phyloP scores from a whole-genome alignment of 1,284 basidiomycete genomes.

The Trichosporon inkin region DNA sequence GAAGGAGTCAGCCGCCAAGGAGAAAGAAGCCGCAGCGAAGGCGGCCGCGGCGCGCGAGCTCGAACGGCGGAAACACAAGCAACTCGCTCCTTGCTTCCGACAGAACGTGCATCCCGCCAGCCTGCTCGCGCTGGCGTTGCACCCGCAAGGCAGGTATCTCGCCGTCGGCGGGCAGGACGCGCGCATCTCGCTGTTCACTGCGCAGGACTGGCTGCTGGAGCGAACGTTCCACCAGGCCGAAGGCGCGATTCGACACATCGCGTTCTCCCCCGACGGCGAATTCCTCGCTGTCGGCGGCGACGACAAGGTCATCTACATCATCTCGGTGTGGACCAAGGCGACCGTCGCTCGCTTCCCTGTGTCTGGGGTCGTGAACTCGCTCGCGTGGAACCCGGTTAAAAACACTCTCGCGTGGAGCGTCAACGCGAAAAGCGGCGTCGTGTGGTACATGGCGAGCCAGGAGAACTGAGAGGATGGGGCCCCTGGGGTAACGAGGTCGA shows the following conservation, averaged over 20 bases:
- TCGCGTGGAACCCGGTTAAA: constrained; percentile 37
- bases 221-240: constrained; percentile 39
- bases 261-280: constrained; percentile 43
- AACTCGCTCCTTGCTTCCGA: constrained; percentile 31
- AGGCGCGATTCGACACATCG: constrained; percentile 36
- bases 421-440: constrained; percentile 22
- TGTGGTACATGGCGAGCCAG: constrained; percentile 38
- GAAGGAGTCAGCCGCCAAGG: constrained; percentile 9
- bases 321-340: constrained; percentile 32
- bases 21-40: constrained; percentile 3
- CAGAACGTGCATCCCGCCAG: constrained; percentile 27
- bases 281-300: constrained; percentile 42
- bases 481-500: not conserved
- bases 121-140: constrained; percentile 33
- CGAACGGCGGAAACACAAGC: constrained; percentile 25
- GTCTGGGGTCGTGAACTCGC: constrained; percentile 26
- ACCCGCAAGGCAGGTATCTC: constrained; percentile 34
- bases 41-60: constrained; percentile 17
- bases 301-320: constrained; percentile 34
- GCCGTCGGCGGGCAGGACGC: constrained; percentile 45
- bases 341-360: constrained; percentile 32
- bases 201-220: constrained; percentile 37
- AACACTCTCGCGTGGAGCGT: constrained; percentile 41
- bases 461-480: constrained; percentile 18
- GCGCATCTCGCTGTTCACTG: constrained; percentile 35